Base-by-base conservation (phyloP, 176 grass and related monocot genomes). In the Oryza officinalis region DNA sequence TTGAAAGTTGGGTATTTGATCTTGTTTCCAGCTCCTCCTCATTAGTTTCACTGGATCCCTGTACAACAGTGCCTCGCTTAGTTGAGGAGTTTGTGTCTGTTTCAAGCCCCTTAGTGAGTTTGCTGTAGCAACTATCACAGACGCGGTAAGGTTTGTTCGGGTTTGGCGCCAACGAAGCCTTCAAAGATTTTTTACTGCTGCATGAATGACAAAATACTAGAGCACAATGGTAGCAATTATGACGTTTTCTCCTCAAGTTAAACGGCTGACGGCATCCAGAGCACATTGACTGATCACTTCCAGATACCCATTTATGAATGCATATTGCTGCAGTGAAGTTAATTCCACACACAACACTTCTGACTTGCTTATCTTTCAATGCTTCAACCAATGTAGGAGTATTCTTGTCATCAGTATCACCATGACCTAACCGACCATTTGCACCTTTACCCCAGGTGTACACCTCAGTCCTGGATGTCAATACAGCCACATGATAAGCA, bases 271-370 rank as follows among this genome's bases (percentile, higher is more conserved):
- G 93, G 79, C 96, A 98, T 71, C 96, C 96, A 37, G 96, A 98
- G 85, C 96, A 98, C 91, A 98, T 96, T 14, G 96, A 95, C 57
- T 98, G 96, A 82, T 98, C 96, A 74, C 94, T 83, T 83, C 96
- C 91, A 80, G 93, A 98, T 65, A 96, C 91, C 93, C 96, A 98
- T 88, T 98, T 98, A 83, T 98, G 96, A 83, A 98, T 98, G 90
- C 93, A 98, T 81, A 98, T 90, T 69, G 93, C 96, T 80, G 96
- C 93, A 88, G 96, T 98, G 81, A 98, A 98, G 74, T 93, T 98
- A 74, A 80, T 89, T 84, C 96, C 96, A 88, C 96, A 98, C 64
- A 96, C 91, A 76, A 96, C 93, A 90, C 69, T 98, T 84, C 96
- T 86, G 77, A 96, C 96, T 88, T 98, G 93, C 86, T 98, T 98